Conservation (phyloP, 352 stramenopile genomes). For the Detonula confervacea region DNA sequence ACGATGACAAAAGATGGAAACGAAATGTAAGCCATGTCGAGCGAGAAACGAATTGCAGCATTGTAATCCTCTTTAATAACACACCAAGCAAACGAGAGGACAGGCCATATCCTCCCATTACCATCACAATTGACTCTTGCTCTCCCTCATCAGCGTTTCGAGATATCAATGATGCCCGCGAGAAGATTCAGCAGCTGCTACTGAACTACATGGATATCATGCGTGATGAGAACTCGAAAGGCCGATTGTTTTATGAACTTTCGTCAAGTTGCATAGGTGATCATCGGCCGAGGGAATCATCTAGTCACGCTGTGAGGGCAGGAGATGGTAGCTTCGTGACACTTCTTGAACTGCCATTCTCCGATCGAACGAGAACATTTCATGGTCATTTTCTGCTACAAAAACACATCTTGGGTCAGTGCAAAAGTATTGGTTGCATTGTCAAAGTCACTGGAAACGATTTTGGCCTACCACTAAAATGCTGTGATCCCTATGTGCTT, state of each 20-base stretch:
- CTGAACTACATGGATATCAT: slow-evolving; percentile 11
- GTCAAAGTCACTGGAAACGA: slow-evolving; percentile 27
- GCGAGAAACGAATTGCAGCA: slow-evolving; percentile 11
- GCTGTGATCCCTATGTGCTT: slow-evolving; percentile 46
- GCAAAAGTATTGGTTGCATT: slow-evolving; percentile 6
- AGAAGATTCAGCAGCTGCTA: slow-evolving; percentile 17
- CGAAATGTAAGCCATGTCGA: neutral
- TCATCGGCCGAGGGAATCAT: slow-evolving; percentile 15
- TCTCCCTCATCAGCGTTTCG: neutral
- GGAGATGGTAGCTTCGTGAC: slow-evolving; percentile 1
- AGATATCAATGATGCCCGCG: slow-evolving; percentile 1
- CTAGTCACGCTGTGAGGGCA: slow-evolving; percentile 5
- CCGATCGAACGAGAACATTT: slow-evolving; percentile 22
- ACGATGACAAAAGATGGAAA: neutral
- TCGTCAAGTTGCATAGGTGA: neutral
- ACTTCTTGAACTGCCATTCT: slow-evolving; percentile 17
- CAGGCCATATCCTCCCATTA: slow-evolving; percentile 2
- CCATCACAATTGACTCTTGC: neutral
- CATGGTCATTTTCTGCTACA: slow-evolving; percentile 7
- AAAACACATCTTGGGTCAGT: neutral
- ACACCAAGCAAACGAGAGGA: too few species aligned
- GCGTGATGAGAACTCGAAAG: slow-evolving; percentile 4
- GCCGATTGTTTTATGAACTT: slow-evolving; percentile 28
- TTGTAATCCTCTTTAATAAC: too few species aligned
- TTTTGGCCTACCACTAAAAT: slow-evolving; percentile 14